Conservation (phyloP, 1,139 yeast genomes). For the Nadsonia commutata region DNA sequence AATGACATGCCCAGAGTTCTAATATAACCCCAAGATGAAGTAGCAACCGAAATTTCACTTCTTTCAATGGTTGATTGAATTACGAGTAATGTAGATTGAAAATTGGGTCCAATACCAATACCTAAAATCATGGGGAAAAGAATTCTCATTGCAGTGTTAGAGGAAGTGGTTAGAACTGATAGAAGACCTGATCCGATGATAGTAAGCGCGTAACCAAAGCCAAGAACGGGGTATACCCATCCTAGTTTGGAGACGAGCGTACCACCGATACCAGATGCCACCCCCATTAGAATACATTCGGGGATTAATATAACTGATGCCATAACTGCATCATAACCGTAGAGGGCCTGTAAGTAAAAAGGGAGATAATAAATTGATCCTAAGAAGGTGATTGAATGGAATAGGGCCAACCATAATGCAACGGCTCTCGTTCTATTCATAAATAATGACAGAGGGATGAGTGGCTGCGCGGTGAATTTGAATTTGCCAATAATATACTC, state of each 20-base stretch:
- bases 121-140: conserved; percentile 15
- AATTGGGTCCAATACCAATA: conserved; percentile 15
- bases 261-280: conserved; percentile 14
- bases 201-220: conserved; percentile 1
- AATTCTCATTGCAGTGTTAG: conserved; percentile 14
- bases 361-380: conserved; percentile 32
- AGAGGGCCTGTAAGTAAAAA: conserved; percentile 38
- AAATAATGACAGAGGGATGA: conserved; percentile 32
- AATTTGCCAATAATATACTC: conserved; percentile 31
- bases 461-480: conserved; percentile 28
- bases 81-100: conserved; percentile 15
- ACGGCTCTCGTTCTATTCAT: conserved; percentile 19
- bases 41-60: conserved; percentile 15
- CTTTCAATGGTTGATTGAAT: conserved; percentile 14
- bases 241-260: conserved; percentile 11
- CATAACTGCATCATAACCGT: conserved; percentile 19
- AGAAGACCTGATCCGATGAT: conserved; percentile 10
- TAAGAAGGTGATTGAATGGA: conserved; percentile 33
- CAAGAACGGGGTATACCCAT: conserved; percentile 7
- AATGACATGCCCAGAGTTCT: conserved; percentile 16
- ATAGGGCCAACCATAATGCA: conserved; percentile 25
- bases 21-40: conserved; percentile 13
- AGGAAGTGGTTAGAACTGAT: conserved; percentile 11
- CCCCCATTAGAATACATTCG: conserved; percentile 15
- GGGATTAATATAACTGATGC: conserved; percentile 16